Evolutionary conservation across 2,329 filamentous ascomycete genomes (phyloP), one percentile per base, ranked within the genome.

Genomic region (Apiospora koreana): DNA sequence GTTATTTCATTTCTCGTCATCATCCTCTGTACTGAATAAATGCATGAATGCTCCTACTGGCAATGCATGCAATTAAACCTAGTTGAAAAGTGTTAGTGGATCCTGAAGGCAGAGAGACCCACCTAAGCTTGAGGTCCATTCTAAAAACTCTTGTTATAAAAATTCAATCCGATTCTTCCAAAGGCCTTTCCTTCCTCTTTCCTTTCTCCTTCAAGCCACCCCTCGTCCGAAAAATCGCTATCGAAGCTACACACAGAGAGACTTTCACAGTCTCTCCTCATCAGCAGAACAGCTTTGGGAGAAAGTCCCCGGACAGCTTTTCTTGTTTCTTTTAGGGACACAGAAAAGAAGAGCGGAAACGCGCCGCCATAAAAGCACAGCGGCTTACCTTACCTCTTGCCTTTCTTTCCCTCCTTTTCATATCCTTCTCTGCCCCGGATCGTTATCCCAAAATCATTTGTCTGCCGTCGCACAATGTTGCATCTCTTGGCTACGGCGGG

Each of bases 341-440:
- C n/a, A 38, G 81, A 85, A 86, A 85, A 81, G 71, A 82, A 80
- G 84, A 82, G 95, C 94, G 94, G 94, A 97, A 97, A 98, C 93
- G 94, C 95, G 94, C 94, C 95, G 95, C 94, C 95, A 97, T 95
- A 98, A 91, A 97, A 97, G 95, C 94, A 94, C 88, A 86, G 94
- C 93, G 94, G 94, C 92, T 95, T 84, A 94, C 89, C 90, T 65
- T 75, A 90, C 87, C 86, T 88, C 86, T 82, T 84, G 85, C 84
- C 85, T 84, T 85, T 84, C 84, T 84, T 73, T 75, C 77, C 76
- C 71, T 75, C 41, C 41, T 43, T 43, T 43, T 43, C 35, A 35
- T 35, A 16, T 73, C 74, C 69, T 38, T 73, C 71, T 74, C 71
- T 73, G 74, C 77, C 81, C 81, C 80, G 83, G 79, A 77, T 80